Conservation (phyloP, 2,329 filamentous ascomycete species). For the Shiraia sp. region DNA sequence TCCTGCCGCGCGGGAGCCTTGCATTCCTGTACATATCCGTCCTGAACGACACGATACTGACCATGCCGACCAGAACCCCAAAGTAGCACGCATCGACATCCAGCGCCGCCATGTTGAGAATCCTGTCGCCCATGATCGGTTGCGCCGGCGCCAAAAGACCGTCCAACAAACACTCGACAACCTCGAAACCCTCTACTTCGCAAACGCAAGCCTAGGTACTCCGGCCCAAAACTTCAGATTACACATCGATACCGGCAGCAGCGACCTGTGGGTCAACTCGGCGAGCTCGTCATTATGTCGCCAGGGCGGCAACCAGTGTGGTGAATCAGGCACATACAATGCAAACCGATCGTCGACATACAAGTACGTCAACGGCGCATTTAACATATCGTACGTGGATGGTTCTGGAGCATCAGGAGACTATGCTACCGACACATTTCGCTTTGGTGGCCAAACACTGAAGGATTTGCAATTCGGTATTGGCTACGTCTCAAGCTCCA, state of each 20-base stretch:
- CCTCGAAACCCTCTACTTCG: slow-evolving; percentile 63
- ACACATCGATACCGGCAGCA: slow-evolving; percentile 66
- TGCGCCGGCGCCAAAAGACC: slow-evolving; percentile 48
- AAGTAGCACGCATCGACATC: slow-evolving; percentile 56
- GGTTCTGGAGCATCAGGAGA: slow-evolving; percentile 76
- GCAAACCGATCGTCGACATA: slow-evolving; percentile 78
- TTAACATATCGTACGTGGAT: slow-evolving; percentile 89
- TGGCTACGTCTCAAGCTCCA: slow-evolving; percentile 64
- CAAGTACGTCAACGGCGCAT: slow-evolving; percentile 70
- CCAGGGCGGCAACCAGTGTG: slow-evolving; percentile 56
- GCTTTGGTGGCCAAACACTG: slow-evolving; percentile 60
- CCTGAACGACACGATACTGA: slow-evolving; percentile 1
- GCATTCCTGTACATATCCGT: slow-evolving; percentile 5
- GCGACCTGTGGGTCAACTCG: slow-evolving; percentile 70
- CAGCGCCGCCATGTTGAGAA: slow-evolving; percentile 52
- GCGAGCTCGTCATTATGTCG: slow-evolving; percentile 64
- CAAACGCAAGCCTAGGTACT: slow-evolving; percentile 62
- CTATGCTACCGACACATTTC: slow-evolving; percentile 76
- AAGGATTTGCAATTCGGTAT: slow-evolving; percentile 71
- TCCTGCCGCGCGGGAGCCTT: slow-evolving; percentile 10
- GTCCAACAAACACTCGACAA: slow-evolving; percentile 58
- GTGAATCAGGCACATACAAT: slow-evolving; percentile 66
- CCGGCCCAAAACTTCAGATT: slow-evolving; percentile 59
- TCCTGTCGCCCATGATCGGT: slow-evolving; percentile 52
- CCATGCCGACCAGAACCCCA: slow-evolving; percentile 42